phyloP scores from a whole-genome alignment of 306 rosid species.

The Cucurbita pepo region DNA sequence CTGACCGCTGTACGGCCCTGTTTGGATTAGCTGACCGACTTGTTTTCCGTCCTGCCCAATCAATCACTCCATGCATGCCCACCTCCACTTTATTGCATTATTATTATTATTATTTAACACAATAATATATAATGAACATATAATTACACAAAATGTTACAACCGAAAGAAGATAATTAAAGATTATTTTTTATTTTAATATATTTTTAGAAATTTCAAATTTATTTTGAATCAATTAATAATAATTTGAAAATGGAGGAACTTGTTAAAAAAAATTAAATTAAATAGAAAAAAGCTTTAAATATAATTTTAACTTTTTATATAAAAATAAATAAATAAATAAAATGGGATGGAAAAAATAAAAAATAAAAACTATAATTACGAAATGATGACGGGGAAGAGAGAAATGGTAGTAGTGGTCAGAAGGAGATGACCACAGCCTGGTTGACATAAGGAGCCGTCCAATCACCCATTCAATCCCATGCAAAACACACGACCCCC shows the following conservation, averaged over 20 bases:
- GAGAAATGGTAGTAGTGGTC: background rate
- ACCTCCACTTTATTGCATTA: background rate
- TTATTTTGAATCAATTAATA: too few relatives aligned
- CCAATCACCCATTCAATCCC: background rate
- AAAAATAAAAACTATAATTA: background rate
- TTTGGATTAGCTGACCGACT: background rate
- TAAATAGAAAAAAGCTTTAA: too few relatives aligned
- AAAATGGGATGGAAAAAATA: background rate
- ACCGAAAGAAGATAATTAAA: too few relatives aligned
- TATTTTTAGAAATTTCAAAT: too few relatives aligned
- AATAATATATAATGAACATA: too few relatives aligned
- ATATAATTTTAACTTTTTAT: too few relatives aligned
- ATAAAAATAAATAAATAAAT: background rate
- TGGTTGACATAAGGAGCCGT: background rate
- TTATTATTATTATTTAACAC: background rate
- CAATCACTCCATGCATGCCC: slow-evolving; percentile 3
- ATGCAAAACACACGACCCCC: background rate
- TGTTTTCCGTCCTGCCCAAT: slow-evolving; percentile 1
- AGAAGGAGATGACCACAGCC: slow-evolving; percentile 2
- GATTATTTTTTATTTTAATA: too few relatives aligned
- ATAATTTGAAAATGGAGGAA: too few relatives aligned
- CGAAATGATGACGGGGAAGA: background rate
- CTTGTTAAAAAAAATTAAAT: too few relatives aligned
- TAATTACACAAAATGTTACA: too few relatives aligned
- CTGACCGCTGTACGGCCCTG: background rate